phyloP scores from a whole-genome alignment of 108 stramenopile genomes.

The Mayamaea pseudoterrestris region DNA sequence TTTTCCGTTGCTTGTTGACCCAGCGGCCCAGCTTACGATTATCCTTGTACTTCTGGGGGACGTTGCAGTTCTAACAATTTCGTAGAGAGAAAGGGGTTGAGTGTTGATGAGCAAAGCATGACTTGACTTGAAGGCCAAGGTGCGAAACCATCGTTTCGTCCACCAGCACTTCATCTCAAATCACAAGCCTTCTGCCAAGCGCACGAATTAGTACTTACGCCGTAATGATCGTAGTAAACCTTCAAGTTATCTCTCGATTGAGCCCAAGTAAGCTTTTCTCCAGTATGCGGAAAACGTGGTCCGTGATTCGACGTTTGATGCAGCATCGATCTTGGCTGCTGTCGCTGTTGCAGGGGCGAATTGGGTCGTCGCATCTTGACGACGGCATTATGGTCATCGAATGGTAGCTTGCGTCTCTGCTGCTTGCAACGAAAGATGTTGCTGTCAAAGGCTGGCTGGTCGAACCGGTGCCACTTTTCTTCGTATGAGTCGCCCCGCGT shows the following conservation, averaged over 20 bases:
- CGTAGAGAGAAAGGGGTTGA: too few species aligned
- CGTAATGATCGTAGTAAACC: background rate
- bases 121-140: too few species aligned
- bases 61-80: too few species aligned
- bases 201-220: too few species aligned
- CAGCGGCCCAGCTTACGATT: slow-evolving; percentile 5
- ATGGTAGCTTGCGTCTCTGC: background rate
- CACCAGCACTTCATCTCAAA: too few species aligned
- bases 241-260: background rate
- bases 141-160: too few species aligned
- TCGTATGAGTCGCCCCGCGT: background rate
- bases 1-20: slow-evolving; percentile 7
- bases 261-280: slow-evolving; percentile 1
- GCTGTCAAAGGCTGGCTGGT: background rate
- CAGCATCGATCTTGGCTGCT: background rate
- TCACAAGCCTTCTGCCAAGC: too few species aligned
- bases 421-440: too few species aligned
- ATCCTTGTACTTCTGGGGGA: slow-evolving; percentile 7
- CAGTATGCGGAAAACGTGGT: background rate
- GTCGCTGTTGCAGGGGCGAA: background rate
- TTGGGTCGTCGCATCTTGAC: background rate
- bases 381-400: background rate
- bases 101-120: too few species aligned
- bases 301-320: background rate
- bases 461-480: background rate